Evolutionary conservation across 2,329 filamentous ascomycete genomes (phyloP), one percentile per base, ranked within the genome.

Genomic region (Emergomyces africanus): DNA sequence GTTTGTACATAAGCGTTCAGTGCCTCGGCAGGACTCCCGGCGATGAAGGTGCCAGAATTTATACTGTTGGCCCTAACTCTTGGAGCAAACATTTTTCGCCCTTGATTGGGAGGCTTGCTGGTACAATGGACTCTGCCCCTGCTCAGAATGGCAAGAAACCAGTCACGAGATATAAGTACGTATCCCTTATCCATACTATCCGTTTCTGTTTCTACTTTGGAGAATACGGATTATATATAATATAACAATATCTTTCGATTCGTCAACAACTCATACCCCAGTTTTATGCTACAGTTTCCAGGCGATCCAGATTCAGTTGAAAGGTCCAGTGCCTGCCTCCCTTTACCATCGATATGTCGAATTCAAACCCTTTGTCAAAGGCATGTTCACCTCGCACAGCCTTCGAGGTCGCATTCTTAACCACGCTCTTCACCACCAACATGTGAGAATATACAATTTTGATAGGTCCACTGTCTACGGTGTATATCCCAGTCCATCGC

Each of bases 311-410:
- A 85, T 96, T 67, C 92, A 96, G 70, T 80, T 97, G 8, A 79
- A 82, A 51, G 92, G 92, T 0, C 92, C 92, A 0, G 86, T 94
- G 0, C 91, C 92, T 0, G 77, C 83, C 1, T 78, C 84, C 62
- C 78, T 97, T 39, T 96, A 96, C 71, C 91, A 96, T 71, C 87
- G 90, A 64, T 97, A 88, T 68, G 91, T 96, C 60, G 91, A 95
- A 71, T 96, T 96, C 74, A 87, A 85, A 59, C 90, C 91, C 30
- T 89, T 96, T 68, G 88, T 97, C 58, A 89, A 88, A 56, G 83
- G 85, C 63, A 95, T 96, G 85, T 97, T 96, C 74, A 87, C 85
- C 1, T 83, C 83, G 10, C 82, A 83, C 33, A 91, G 90, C 57
- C 67, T 96, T 3, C 82, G 88, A 54, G 92, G 92, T 20, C 85